Conservation (phyloP, 164 flowering plant genomes). For the Litsea cubeba region DNA sequence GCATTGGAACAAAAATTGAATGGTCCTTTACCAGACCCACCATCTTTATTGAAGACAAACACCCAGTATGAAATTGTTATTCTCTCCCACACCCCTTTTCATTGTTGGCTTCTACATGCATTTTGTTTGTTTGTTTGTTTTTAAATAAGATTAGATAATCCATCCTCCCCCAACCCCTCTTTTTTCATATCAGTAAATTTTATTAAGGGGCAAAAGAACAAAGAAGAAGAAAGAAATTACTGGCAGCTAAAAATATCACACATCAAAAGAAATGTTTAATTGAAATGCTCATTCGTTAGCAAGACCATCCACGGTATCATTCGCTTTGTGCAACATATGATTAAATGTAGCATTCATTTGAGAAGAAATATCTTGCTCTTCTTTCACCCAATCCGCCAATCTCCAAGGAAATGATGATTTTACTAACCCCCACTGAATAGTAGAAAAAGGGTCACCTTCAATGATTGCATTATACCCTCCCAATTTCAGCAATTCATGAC, state of each 20-base stretch:
- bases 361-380: too few relatives aligned
- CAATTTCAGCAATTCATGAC: too few relatives aligned
- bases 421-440: too few relatives aligned
- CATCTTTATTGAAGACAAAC: conserved; percentile 28
- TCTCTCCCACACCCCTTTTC: not conserved
- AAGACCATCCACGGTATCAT: not conserved
- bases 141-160: too few relatives aligned
- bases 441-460: too few relatives aligned
- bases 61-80: not conserved
- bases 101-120: not conserved
- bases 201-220: not conserved
- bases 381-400: too few relatives aligned
- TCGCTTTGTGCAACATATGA: not conserved
- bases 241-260: not conserved
- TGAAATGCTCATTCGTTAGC: not conserved
- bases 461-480: too few relatives aligned
- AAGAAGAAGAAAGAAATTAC: not conserved
- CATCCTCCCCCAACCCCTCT: too few relatives aligned
- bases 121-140: not conserved
- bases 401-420: too few relatives aligned
- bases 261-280: not conserved
- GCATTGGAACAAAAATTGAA: conserved; percentile 34
- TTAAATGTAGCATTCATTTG: too few relatives aligned
- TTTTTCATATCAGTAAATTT: too few relatives aligned
- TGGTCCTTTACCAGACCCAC: conserved; percentile 19